A percentile compares a stretch with the other conserved stretches of the same genome.
These are phyloP conservation scores for Hymenoscyphus scutula DNA, from an alignment of 2,329 filamentous ascomycete genomes.

Conservation along the genomic window DNA sequence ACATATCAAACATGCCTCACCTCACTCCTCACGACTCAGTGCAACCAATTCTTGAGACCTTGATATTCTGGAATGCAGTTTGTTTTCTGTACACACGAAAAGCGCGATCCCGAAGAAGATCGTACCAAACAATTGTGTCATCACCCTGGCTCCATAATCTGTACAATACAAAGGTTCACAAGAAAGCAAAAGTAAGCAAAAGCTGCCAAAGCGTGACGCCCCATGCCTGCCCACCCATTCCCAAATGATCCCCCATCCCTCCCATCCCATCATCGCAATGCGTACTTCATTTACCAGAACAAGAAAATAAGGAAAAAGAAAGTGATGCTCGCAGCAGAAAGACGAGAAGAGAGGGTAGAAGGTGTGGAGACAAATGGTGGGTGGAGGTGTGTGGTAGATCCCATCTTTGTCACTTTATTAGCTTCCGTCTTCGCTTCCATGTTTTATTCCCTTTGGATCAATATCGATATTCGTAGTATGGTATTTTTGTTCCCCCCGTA, in stretches of 20 bases:
- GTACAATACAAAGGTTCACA: slow-evolving; percentile 5
- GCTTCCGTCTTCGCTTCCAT: slow-evolving; percentile 1
- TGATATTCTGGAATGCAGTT: background rate
- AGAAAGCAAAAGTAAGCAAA: background rate
- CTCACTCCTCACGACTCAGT: background rate
- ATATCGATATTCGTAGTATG: slow-evolving; percentile 1
- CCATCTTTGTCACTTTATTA: background rate
- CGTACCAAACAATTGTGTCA: background rate
- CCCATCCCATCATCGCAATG: slow-evolving; percentile 3
- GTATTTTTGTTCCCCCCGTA: slow-evolving; percentile 5
- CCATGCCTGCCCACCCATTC: slow-evolving; percentile 3
- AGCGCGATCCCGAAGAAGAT: background rate
- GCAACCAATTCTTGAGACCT: background rate
- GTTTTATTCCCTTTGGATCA: background rate
- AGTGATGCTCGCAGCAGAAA: background rate
- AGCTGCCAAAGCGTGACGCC: slow-evolving; percentile 1
- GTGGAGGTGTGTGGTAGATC: background rate
- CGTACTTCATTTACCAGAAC: slow-evolving; percentile 7
- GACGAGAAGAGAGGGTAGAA: slow-evolving; percentile 6
- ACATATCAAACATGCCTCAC: background rate
- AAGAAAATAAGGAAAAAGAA: slow-evolving; percentile 1
- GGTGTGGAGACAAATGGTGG: background rate
- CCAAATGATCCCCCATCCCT: background rate
- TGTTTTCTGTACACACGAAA: background rate
- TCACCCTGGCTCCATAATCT: background rate